Evolutionary conservation across 1,139 yeast species (phyloP), one percentile per base, ranked within the genome.

Genomic region (Wickerhamomyces sp.): DNA sequence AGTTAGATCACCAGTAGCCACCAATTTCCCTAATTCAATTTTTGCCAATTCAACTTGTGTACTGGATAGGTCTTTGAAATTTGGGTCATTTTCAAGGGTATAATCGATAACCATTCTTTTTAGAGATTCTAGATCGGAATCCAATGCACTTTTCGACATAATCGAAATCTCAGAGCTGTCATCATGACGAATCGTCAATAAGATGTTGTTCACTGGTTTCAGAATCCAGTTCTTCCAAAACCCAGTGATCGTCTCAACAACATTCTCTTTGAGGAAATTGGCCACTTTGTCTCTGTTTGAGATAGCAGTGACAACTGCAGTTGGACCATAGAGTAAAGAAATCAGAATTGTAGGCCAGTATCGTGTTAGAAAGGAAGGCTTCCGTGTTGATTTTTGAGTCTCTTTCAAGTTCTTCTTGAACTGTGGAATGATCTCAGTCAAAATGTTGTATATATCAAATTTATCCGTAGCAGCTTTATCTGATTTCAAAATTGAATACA

Each of bases 71-170:
- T 48, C 31, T 40, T 65, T 66, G 16, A 50, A 36, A 20, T 47
- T 39, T 12, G 44, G 37, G 7, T 55, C 42, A 38, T 57, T 59
- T 36, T 78, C 84, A 5, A 64, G 52, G 2, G 77, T 75, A 55
- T 83, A 86, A 39, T 84, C 93, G 18, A 77, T 63, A 5, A 88
- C 86, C 97, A 91, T 91, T 38, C 96, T 61, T 51, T 87, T 91
- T 37, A 91, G 67, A 2, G 95, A 84, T 32, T 76, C 74, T 44
- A 87, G 63, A 51, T 89, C 97, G 1, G 93, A 76, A 34, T 72
- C 70, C 15, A 91, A 65, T 2, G 95, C 82, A 41, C 85, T 83
- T 51, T 82, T 81, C 8, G 93, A 78, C 58, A 87, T 79, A 21
- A 91, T 75, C 1, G 93, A 81, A 23, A 87, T 71, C 40, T 78